Conservation (phyloP, 2,329 filamentous ascomycete species). For the Calycina marina region DNA sequence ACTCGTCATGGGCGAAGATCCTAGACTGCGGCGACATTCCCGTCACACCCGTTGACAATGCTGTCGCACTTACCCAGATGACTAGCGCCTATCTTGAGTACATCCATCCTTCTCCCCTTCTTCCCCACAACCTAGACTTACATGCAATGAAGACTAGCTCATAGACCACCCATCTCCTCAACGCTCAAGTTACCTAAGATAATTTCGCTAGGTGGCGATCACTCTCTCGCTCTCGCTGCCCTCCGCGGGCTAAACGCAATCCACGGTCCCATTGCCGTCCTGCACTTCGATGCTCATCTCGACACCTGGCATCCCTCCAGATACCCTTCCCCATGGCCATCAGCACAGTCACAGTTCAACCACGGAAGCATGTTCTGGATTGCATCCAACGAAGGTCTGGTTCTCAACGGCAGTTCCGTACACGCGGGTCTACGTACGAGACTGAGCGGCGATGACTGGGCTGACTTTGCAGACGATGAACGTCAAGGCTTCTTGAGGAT, state of each 20-base stretch:
- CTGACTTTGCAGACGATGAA: constrained; percentile 58
- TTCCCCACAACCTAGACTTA: too few relatives aligned
- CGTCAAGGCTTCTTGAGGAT: constrained; percentile 69
- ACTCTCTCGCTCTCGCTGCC: constrained; percentile 55
- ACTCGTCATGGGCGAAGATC: constrained; percentile 61
- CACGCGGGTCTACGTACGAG: constrained; percentile 75
- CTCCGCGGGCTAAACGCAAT: constrained; percentile 49
- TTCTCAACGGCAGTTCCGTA: constrained; percentile 59
- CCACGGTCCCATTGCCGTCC: constrained; percentile 50
- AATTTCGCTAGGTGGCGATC: constrained; percentile 59
- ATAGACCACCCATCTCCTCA: constrained; percentile 16
- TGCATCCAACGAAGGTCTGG: constrained; percentile 65
- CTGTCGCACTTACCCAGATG: constrained; percentile 70
- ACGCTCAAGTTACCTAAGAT: constrained; percentile 24
- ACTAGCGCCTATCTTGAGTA: constrained; percentile 24
- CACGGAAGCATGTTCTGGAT: constrained; percentile 91
- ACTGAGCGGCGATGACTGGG: constrained; percentile 48
- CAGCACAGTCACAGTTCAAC: constrained; percentile 60
- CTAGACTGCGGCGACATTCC: constrained; percentile 88
- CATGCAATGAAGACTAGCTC: constrained; percentile 12
- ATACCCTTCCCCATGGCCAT: constrained; percentile 64
- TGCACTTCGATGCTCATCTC: constrained; percentile 53
- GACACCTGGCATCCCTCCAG: constrained; percentile 33
- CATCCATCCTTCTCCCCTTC: background rate
- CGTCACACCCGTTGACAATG: constrained; percentile 75